Conservation (phyloP, 2,329 filamentous ascomycete species). For the Trichoderma sp. region DNA sequence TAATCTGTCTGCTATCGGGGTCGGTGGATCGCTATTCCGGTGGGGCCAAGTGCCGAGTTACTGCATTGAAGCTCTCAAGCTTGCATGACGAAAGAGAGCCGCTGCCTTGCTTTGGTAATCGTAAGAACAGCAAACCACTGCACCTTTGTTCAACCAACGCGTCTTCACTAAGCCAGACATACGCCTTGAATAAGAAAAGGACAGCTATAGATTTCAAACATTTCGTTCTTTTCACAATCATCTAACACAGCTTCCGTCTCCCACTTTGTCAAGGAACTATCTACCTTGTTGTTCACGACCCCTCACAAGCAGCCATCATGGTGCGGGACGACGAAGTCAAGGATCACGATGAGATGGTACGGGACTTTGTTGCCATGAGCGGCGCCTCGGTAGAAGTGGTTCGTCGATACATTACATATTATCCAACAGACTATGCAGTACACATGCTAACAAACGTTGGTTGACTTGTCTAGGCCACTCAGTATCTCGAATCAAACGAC, state of each 20-base stretch:
- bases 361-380: conserved; percentile 30
- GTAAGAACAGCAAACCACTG: background rate
- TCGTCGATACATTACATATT: background rate
- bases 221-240: background rate
- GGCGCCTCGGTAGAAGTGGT: conserved; percentile 31
- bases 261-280: background rate
- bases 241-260: background rate
- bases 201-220: background rate
- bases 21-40: conserved; percentile 33
- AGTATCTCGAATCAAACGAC: conserved; percentile 61
- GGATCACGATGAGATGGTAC: conserved; percentile 29
- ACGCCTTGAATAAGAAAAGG: background rate
- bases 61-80: conserved; percentile 12
- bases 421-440: background rate
- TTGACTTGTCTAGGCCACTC: conserved; percentile 52
- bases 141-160: background rate
- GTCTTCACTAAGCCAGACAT: background rate
- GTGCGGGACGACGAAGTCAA: conserved; percentile 25
- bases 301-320: conserved; percentile 26
- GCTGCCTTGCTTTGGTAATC: conserved; percentile 22
- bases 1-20: conserved; percentile 22
- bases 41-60: conserved; percentile 23
- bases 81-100: conserved; percentile 22
- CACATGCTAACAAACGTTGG: background rate
- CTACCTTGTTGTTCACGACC: background rate